Conservation (phyloP, 1,139 yeast genomes). For the Sugiyamaella neomexicana region DNA sequence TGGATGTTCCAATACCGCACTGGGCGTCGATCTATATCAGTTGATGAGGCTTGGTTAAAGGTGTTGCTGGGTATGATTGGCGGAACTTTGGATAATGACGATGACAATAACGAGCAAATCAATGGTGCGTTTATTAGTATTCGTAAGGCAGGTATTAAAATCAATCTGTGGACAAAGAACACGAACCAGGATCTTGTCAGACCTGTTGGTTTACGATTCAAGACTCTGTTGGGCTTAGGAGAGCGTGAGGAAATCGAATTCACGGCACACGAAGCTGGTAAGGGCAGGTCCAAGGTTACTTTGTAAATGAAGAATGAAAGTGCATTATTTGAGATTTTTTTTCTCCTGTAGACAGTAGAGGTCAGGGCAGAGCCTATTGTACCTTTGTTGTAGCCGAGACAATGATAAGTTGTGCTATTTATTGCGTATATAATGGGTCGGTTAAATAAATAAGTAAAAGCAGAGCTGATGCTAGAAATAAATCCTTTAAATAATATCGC, state of each 20-base stretch:
- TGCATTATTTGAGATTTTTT: slow-evolving; percentile 8
- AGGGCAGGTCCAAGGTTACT: slow-evolving; percentile 28
- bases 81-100: slow-evolving; percentile 86
- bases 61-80: slow-evolving; percentile 91
- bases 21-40: slow-evolving; percentile 51
- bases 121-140: slow-evolving; percentile 92
- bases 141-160: slow-evolving; percentile 78
- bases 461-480: not conserved
- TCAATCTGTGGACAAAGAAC: slow-evolving; percentile 92
- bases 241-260: slow-evolving; percentile 76
- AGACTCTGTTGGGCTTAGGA: slow-evolving; percentile 68
- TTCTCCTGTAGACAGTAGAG: no score
- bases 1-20: slow-evolving; percentile 77
- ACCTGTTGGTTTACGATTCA: slow-evolving; percentile 71
- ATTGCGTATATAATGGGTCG: no score
- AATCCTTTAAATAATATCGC: not conserved
- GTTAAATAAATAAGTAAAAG: no score
- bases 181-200: slow-evolving; percentile 53
- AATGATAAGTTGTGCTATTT: no score
- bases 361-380: no score
- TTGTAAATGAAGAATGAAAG: slow-evolving; percentile 19
- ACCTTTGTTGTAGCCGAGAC: no score
- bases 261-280: slow-evolving; percentile 51
- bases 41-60: slow-evolving; percentile 93
- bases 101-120: slow-evolving; percentile 59